Base-by-base conservation (phyloP, 768 basidiomycete species). In the Agrocybe praecox region DNA sequence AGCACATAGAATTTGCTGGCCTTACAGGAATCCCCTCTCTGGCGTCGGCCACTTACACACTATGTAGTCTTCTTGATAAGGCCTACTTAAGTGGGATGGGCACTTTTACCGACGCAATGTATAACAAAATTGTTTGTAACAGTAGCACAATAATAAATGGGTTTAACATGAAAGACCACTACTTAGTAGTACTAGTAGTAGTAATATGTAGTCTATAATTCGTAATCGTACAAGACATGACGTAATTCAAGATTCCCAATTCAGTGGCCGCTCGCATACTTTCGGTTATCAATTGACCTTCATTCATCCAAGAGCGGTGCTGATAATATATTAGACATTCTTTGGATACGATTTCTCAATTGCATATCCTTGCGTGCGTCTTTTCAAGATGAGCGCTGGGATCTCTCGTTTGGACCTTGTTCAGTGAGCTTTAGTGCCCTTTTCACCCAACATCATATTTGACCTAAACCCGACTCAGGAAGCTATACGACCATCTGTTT, bases 401-500 rank as follows among this genome's bases (percentile, higher is more conserved):
- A 44, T 36, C 32, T 22, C 52, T 43, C 61, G 55, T 36, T 33
- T 62, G 50, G 62, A 61, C 46, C 52, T 60, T 48, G 50, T 65
- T 40, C 65, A 68, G 58, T 62, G 49, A 61, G 61, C 65, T 53
- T 57, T 26, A 29, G 10, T 34, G 18, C 24, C 44, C n/a, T 21
- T 48, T 40, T 23, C 36, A 57, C 40, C 48, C n/a, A 44, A 33
- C 26, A 22, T 60, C 49, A 54, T 44, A 55, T 26, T 33, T 32
- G 52, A 67, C 51, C 59, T 49, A 23, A 44, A 29, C 45, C 18
- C 32, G 33, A 46, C 52, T 47, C 62, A 64, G 80, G 66, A 70
- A 74, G 60, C 72, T 72, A 22, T 83, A 78, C 59, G 63, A 76
- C 52, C 72, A 72, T 49, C 65, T 84, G 26, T 80, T 92, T 69